Percentiles rank a stretch among this genome's conserved stretches.
phyloP scores from a whole-genome alignment of 2,329 filamentous ascomycete species.

The Graphilbum fragrans region DNA sequence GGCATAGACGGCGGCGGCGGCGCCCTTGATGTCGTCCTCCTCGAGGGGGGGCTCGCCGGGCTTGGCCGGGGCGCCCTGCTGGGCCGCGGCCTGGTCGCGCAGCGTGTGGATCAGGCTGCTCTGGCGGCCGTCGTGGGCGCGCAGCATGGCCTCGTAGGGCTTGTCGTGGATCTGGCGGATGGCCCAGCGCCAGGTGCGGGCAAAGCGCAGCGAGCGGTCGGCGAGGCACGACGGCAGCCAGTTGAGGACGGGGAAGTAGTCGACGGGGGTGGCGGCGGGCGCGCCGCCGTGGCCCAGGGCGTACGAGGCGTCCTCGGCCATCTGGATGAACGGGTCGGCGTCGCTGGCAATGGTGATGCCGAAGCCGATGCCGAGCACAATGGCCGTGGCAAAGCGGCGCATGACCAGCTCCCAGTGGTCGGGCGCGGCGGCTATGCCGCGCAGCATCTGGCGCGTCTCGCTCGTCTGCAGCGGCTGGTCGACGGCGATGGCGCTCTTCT shows the following conservation, averaged over 20 bases:
- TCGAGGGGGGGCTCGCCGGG: slow-evolving; percentile 13
- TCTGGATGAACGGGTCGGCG: slow-evolving; percentile 26
- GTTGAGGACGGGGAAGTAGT: slow-evolving; percentile 9
- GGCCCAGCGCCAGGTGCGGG: slow-evolving; percentile 5
- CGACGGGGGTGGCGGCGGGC: slow-evolving; percentile 8
- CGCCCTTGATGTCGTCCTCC: slow-evolving; percentile 20
- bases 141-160: slow-evolving; percentile 12
- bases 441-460: slow-evolving; percentile 18
- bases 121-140: not conserved
- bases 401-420: slow-evolving; percentile 23
- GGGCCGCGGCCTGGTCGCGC: slow-evolving; percentile 2
- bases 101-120: slow-evolving; percentile 3
- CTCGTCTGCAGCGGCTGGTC: slow-evolving; percentile 11
- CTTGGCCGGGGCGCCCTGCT: slow-evolving; percentile 9
- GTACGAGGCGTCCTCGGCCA: slow-evolving; percentile 15
- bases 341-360: slow-evolving; percentile 25
- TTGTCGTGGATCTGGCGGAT: slow-evolving; percentile 15
- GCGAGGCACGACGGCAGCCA: slow-evolving; percentile 9
- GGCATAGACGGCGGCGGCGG: slow-evolving; percentile 23
- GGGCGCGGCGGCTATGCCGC: slow-evolving; percentile 19
- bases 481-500: slow-evolving; percentile 21
- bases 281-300: slow-evolving; percentile 10
- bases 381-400: slow-evolving; percentile 25
- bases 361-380: slow-evolving; percentile 30
- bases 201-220: slow-evolving; percentile 7